Conservation (phyloP, 306 rosid species). For the Trifolium dubium region DNA sequence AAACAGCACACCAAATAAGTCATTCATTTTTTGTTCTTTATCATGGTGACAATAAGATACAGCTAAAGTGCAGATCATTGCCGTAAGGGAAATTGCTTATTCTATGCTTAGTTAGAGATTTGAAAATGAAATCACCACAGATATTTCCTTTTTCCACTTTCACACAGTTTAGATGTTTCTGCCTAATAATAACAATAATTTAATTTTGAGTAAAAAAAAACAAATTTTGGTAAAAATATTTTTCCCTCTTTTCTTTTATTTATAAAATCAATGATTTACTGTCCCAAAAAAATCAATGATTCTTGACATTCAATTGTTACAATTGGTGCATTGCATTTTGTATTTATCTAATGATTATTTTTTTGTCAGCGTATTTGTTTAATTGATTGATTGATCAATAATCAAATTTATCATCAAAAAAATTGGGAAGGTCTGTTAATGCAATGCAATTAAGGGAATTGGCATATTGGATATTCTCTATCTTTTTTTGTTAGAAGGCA, state of each 20-base stretch:
- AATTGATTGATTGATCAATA: background rate
- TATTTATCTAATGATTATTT: background rate
- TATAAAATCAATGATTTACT: no score
- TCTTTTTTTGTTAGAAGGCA: no score
- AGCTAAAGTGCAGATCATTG: conserved; percentile 56
- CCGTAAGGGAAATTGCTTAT: conserved; percentile 43
- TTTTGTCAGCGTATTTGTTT: background rate
- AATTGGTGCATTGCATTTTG: background rate
- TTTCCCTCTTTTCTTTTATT: no score
- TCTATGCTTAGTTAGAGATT: conserved; percentile 39
- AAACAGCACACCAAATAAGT: background rate
- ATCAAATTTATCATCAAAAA: background rate
- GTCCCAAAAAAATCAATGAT: background rate
- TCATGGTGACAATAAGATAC: conserved; percentile 55
- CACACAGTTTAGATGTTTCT: conserved; percentile 20
- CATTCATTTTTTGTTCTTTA: background rate
- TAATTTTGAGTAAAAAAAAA: no score
- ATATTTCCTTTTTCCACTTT: conserved; percentile 38
- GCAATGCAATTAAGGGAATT: background rate
- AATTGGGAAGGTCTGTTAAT: background rate
- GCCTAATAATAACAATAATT: background rate
- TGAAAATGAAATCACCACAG: conserved; percentile 34
- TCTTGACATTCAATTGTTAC: conserved; percentile 17
- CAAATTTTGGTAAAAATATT: no score
- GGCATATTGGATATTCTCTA: background rate